A percentile compares a stretch with the other conserved stretches of the same genome.
Evolutionary conservation across 768 basidiomycete genomes (phyloP).

Genomic region (Mycena amicta): DNA sequence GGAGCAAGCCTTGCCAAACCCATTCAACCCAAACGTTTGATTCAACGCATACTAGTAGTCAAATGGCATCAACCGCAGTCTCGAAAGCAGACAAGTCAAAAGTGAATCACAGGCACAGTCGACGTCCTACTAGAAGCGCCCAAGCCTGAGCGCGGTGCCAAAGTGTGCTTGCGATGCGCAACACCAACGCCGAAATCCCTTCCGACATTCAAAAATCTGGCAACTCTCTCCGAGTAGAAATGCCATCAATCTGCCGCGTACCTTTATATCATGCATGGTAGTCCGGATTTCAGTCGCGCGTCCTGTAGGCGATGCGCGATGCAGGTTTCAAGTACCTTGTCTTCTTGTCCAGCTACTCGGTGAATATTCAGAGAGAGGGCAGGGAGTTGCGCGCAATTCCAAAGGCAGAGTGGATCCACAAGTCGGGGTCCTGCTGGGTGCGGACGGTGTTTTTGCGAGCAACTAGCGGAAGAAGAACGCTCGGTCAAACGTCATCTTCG

Average conservation of each 20-base stretch:
- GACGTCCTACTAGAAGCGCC: neutral
- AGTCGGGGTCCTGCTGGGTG: neutral
- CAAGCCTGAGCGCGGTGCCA: neutral
- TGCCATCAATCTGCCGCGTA: neutral
- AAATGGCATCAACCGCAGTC: too few relatives aligned
- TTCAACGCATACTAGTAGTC: too few relatives aligned
- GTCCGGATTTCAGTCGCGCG: neutral
- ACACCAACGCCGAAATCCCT: neutral
- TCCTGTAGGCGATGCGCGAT: neutral
- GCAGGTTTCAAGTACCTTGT: neutral
- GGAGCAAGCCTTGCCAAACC: too few relatives aligned
- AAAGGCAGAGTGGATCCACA: neutral
- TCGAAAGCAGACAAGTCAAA: too few relatives aligned
- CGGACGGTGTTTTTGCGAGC: neutral
- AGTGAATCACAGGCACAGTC: neutral
- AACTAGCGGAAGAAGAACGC: neutral
- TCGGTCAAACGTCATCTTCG: neutral
- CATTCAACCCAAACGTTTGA: too few relatives aligned
- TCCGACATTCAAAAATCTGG: neutral
- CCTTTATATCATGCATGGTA: neutral
- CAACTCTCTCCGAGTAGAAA: neutral
- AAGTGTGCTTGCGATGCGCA: neutral
- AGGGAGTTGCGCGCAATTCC: neutral
- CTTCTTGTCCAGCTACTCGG: neutral
- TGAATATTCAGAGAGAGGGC: neutral